Conservation (phyloP, 2,329 filamentous ascomycete species). For the Fusarium proliferatum region DNA sequence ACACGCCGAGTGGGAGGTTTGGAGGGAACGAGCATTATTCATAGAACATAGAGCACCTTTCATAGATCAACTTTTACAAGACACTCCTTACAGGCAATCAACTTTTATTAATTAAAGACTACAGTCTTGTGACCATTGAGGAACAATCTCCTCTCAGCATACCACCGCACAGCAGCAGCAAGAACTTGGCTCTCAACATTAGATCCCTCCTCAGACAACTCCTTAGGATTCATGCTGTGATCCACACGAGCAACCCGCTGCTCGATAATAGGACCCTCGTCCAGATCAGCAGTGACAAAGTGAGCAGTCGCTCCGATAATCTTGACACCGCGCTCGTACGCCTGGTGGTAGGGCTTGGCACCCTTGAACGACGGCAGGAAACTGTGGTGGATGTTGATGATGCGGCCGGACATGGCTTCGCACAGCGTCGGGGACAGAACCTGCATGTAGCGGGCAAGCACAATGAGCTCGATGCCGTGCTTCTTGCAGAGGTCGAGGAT, state of each 20-base stretch:
- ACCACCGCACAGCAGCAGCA: conserved; percentile 85
- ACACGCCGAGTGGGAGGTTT: background rate
- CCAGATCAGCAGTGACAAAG: conserved; percentile 85
- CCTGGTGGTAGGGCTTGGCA: conserved; percentile 89
- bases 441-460: conserved; percentile 89
- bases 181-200: conserved; percentile 88
- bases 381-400: conserved; percentile 93
- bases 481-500: conserved; percentile 77
- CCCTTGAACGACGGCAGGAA: conserved; percentile 91
- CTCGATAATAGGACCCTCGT: conserved; percentile 90
- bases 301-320: conserved; percentile 89
- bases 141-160: conserved; percentile 81
- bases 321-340: conserved; percentile 87
- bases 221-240: conserved; percentile 80
- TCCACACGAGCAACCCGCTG: conserved; percentile 82
- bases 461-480: conserved; percentile 80
- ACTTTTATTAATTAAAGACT: conserved; percentile 66
- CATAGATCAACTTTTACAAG: too few relatives aligned
- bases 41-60: too few relatives aligned
- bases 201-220: conserved; percentile 81
- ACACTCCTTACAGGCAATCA: too few relatives aligned
- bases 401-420: conserved; percentile 81
- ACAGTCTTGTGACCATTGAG: conserved; percentile 84
- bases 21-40: background rate
- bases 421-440: conserved; percentile 81